Conservation (phyloP, 164 flowering plant species). For the Vitis rotundifolia region DNA sequence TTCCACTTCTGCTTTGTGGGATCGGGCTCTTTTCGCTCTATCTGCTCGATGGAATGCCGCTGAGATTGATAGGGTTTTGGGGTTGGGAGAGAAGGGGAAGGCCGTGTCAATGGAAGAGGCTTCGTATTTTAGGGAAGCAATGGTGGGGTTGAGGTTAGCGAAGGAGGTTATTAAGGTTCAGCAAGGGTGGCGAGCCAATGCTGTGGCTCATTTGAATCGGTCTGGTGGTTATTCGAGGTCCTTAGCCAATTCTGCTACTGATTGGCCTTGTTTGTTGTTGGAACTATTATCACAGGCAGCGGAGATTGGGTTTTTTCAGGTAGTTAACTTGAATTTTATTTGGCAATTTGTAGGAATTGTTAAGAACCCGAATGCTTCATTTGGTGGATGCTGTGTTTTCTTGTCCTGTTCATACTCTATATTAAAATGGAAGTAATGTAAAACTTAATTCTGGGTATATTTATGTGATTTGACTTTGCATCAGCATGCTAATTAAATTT, state of each 20-base stretch:
- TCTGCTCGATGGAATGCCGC: conserved; percentile 41
- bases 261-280: conserved; percentile 84
- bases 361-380: not conserved
- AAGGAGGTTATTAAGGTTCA: conserved; percentile 80
- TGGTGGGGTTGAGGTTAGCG: conserved; percentile 69
- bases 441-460: not conserved
- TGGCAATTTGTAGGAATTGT: not conserved
- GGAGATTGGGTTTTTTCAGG: conserved; percentile 80
- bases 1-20: conserved; percentile 63
- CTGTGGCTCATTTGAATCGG: conserved; percentile 63
- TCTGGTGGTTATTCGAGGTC: conserved; percentile 78
- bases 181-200: conserved; percentile 76
- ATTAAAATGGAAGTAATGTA: not conserved
- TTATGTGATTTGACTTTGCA: not conserved
- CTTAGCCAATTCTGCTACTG: conserved; percentile 72
- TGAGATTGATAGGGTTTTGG: conserved; percentile 52
- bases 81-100: conserved; percentile 35
- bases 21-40: conserved; percentile 60
- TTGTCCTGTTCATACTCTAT: not conserved
- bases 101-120: conserved; percentile 52
- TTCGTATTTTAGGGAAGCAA: conserved; percentile 60
- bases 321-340: conserved; percentile 13
- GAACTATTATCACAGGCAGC: conserved; percentile 79
- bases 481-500: not conserved
- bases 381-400: not conserved